Evolutionary conservation across 2,329 filamentous ascomycete genomes (phyloP).

Genomic region (Aspergillus novofumigatus): DNA sequence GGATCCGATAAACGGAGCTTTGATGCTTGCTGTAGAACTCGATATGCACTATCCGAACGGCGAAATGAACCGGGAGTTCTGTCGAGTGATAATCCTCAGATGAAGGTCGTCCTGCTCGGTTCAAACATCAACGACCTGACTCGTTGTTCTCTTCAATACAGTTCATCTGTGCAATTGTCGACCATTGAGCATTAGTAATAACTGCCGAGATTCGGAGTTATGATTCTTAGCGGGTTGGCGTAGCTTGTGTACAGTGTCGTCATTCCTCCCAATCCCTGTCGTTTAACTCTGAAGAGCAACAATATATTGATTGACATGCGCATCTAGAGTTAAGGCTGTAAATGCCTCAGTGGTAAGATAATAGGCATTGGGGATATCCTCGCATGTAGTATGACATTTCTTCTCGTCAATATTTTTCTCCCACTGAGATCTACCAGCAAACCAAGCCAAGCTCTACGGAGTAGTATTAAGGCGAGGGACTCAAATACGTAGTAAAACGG

Average conservation of each 20-base stretch:
- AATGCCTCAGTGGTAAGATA: neutral
- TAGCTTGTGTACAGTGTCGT: constrained; percentile 8
- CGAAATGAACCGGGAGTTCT: no score
- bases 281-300: neutral
- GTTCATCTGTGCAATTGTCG: neutral
- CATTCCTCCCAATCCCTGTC: constrained; percentile 1
- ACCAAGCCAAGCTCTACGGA: neutral
- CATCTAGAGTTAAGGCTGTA: neutral
- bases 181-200: neutral
- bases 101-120: no score
- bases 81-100: no score
- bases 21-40: neutral
- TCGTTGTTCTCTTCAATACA: no score
- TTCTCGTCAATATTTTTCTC: neutral
- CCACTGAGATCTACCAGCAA: neutral
- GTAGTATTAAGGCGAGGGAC: no score
- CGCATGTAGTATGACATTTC: neutral
- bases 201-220: constrained; percentile 16
- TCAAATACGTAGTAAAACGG: no score
- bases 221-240: neutral
- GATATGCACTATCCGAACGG: no score
- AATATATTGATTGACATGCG: neutral
- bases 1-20: neutral
- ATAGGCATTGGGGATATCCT: neutral
- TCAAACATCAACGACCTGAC: no score